Evolutionary conservation across 805 yeast species (phyloP).

Genomic region (Candida schatavii): DNA sequence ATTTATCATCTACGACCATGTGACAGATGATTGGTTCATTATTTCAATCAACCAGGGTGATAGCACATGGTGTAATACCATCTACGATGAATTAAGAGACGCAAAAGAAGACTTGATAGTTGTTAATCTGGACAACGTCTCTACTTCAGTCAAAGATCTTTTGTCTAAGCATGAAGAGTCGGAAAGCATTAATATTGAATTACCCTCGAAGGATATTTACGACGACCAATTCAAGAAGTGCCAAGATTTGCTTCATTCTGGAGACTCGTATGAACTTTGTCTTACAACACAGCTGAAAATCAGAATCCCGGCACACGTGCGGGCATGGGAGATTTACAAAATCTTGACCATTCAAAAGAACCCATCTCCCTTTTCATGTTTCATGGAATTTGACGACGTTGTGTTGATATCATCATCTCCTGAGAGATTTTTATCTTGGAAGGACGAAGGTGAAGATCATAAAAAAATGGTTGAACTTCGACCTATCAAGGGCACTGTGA

Average conservation of each 20-base stretch:
- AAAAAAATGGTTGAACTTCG: constrained; percentile 65
- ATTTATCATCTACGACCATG: constrained; percentile 54
- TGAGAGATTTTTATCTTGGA: constrained; percentile 88
- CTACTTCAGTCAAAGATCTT: constrained; percentile 23
- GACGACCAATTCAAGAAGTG: constrained; percentile 55
- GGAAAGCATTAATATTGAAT: constrained; percentile 25
- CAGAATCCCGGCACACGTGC: constrained; percentile 43
- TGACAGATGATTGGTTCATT: constrained; percentile 43
- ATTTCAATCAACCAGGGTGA: constrained; percentile 48
- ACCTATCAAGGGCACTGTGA: constrained; percentile 96
- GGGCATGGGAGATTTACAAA: constrained; percentile 81
- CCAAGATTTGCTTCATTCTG: constrained; percentile 64
- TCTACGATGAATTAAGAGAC: constrained; percentile 11
- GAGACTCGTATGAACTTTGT: constrained; percentile 94
- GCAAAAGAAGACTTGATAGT: constrained; percentile 6
- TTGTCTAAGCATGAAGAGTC: constrained; percentile 8
- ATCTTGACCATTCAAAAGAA: constrained; percentile 59
- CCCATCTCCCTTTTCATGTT: constrained; percentile 93
- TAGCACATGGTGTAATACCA: constrained; percentile 30
- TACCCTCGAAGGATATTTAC: constrained; percentile 58
- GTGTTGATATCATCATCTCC: constrained; percentile 86
- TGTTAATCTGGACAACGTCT: constrained; percentile 20
- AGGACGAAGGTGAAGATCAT: constrained; percentile 26
- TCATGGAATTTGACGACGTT: constrained; percentile 62
- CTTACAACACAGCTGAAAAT: constrained; percentile 74